These are phyloP conservation scores for Scleromitrula shiraiana DNA, from an alignment of 2,329 filamentous ascomycete species.

Conservation along the genomic window DNA sequence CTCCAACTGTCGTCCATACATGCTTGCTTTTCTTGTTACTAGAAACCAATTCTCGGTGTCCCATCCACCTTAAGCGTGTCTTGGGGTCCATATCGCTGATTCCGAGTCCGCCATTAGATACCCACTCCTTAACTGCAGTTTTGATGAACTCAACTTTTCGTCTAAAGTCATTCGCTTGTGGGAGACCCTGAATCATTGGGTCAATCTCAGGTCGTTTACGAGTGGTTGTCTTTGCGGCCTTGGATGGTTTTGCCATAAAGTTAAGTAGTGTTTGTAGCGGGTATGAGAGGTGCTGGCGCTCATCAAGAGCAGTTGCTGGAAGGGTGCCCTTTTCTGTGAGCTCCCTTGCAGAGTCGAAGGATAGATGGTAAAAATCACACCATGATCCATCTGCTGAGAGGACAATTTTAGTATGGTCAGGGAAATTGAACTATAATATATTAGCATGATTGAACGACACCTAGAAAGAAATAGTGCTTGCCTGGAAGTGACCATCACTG, in stretches of 20 bases:
- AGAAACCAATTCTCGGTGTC: conserved; percentile 47
- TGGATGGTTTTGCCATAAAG: conserved; percentile 43
- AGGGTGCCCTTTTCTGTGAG: conserved; percentile 59
- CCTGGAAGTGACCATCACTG: conserved; percentile 69
- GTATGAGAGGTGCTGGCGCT: conserved; percentile 63
- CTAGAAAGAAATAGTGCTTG: conserved; percentile 30
- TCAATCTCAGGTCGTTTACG: conserved; percentile 53
- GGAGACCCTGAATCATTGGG: conserved; percentile 53
- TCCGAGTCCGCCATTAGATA: conserved; percentile 59
- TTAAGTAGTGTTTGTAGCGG: conserved; percentile 67
- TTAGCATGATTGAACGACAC: conserved; percentile 14
- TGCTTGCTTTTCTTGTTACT: conserved; percentile 50
- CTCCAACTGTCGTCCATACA: conserved; percentile 62
- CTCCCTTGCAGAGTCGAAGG: conserved; percentile 59
- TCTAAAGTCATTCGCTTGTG: conserved; percentile 64
- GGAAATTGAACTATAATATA: conserved; percentile 65
- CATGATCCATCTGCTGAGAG: conserved; percentile 66
- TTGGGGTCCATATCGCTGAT: conserved; percentile 49
- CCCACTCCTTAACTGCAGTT: conserved; percentile 63
- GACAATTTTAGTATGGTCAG: conserved; percentile 80
- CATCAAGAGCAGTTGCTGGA: conserved; percentile 60
- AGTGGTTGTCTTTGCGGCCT: conserved; percentile 39
- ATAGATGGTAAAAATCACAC: conserved; percentile 71
- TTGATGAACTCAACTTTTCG: conserved; percentile 68
- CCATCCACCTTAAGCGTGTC: conserved; percentile 50